Evolutionary conservation across 2,329 filamentous ascomycete species (phyloP).

Genomic region (Fusarium xyrophilum): DNA sequence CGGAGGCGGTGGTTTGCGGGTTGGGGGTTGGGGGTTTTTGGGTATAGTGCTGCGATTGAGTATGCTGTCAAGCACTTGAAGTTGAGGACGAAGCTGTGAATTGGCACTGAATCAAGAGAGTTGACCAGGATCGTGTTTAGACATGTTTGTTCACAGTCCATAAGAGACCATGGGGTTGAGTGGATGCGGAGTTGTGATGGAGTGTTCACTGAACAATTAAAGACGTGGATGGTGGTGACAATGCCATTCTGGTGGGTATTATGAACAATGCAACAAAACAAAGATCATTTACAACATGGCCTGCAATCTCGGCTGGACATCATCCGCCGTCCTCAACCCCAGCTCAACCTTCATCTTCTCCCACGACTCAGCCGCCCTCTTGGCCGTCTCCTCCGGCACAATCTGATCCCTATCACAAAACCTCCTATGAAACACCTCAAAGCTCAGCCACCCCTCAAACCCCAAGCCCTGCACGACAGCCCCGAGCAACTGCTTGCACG

Average conservation of each 20-base stretch:
- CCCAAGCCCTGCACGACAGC: constrained; percentile 69
- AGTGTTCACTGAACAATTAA: neutral
- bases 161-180: neutral
- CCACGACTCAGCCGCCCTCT: constrained; percentile 59
- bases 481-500: constrained; percentile 65
- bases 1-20: constrained; percentile 74
- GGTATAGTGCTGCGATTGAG: constrained; percentile 68
- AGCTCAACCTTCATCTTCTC: constrained; percentile 53
- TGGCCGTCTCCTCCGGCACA: constrained; percentile 66
- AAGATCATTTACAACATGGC: constrained; percentile 44
- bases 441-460: constrained; percentile 73
- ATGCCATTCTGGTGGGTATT: constrained; percentile 13
- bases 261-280: neutral
- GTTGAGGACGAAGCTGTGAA: constrained; percentile 42
- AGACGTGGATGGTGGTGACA: neutral
- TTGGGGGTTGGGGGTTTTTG: constrained; percentile 71
- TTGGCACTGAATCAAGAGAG: no score
- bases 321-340: constrained; percentile 39
- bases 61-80: constrained; percentile 57
- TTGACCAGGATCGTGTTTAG: no score
- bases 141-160: neutral
- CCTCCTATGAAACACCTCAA: constrained; percentile 69
- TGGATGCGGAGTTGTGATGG: fast-evolving
- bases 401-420: constrained; percentile 45
- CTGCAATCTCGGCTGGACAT: constrained; percentile 40